Percentiles rank a stretch among this genome's conserved stretches.
Evolutionary conservation across 306 rosid genomes (phyloP).

Genomic region (Lablab purpureus): DNA sequence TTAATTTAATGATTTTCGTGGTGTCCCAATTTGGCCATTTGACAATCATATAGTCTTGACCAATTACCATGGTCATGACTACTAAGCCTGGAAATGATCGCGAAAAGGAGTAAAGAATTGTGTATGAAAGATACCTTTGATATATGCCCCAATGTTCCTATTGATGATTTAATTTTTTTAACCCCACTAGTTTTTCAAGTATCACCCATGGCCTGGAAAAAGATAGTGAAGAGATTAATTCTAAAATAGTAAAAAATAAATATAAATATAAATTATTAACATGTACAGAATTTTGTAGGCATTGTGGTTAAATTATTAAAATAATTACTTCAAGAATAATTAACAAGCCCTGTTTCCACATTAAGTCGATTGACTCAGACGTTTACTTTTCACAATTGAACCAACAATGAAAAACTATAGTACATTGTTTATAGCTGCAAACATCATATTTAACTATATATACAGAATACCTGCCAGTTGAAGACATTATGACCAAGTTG

Average conservation of each 20-base stretch:
- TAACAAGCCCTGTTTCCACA: slow-evolving; percentile 12
- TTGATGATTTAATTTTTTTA: slow-evolving; percentile 49
- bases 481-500: slow-evolving; percentile 62
- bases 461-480: slow-evolving; percentile 69
- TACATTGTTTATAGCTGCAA: neutral
- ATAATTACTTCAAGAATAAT: neutral
- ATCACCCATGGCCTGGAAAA: slow-evolving; percentile 85
- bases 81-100: slow-evolving; percentile 27
- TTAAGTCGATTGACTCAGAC: neutral
- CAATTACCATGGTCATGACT: slow-evolving; percentile 10
- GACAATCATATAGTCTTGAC: neutral
- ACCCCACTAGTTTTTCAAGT: slow-evolving; percentile 52
- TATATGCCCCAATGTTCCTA: slow-evolving; percentile 48
- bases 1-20: slow-evolving; percentile 6
- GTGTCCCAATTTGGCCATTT: neutral
- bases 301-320: slow-evolving; percentile 27
- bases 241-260: slow-evolving; percentile 25
- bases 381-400: neutral
- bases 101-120: slow-evolving; percentile 7
- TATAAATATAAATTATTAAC: slow-evolving; percentile 14
- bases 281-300: neutral
- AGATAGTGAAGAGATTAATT: slow-evolving; percentile 34
- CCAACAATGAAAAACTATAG: slow-evolving; percentile 14
- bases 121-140: slow-evolving; percentile 59
- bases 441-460: neutral